These are phyloP conservation scores for Tubosaeta brunneosetosa DNA, from an alignment of 768 basidiomycete genomes.

Conservation along the genomic window DNA sequence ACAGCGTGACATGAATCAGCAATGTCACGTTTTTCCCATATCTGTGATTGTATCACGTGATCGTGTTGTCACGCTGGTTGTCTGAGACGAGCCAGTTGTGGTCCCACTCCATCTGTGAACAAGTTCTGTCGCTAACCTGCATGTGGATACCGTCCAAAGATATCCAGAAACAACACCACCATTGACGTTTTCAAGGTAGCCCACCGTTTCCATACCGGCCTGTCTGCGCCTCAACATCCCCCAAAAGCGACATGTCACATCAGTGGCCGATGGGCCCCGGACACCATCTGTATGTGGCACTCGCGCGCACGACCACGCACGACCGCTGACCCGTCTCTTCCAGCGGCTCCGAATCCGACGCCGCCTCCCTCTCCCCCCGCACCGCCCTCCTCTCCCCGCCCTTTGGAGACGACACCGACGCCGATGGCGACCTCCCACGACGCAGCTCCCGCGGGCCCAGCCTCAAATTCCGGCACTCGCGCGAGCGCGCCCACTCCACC, in stretches of 20 bases:
- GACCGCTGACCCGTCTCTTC: constrained; percentile 2
- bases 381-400: constrained; percentile 27
- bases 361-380: constrained; percentile 26
- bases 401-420: constrained; percentile 8
- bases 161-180: background rate
- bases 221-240: constrained; percentile 5
- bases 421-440: background rate
- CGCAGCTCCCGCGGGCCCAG: constrained; percentile 28
- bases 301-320: background rate
- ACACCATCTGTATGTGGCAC: constrained; percentile 19
- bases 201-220: background rate
- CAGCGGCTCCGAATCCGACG: constrained; percentile 25
- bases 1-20: constrained; percentile 32
- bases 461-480: constrained; percentile 29
- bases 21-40: constrained; percentile 10
- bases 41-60: constrained; percentile 11
- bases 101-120: constrained; percentile 6
- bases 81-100: constrained; percentile 11
- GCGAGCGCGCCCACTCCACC: constrained; percentile 32
- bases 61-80: constrained; percentile 13
- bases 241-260: constrained; percentile 22
- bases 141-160: background rate
- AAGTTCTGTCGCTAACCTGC: constrained; percentile 2
- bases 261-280: constrained; percentile 17
- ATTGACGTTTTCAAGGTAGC: constrained; percentile 3